Percentiles rank a stretch among this genome's conserved stretches.
These are phyloP conservation scores for Helicocarpus griseus DNA, from an alignment of 2,329 filamentous ascomycete genomes.

Conservation along the genomic window DNA sequence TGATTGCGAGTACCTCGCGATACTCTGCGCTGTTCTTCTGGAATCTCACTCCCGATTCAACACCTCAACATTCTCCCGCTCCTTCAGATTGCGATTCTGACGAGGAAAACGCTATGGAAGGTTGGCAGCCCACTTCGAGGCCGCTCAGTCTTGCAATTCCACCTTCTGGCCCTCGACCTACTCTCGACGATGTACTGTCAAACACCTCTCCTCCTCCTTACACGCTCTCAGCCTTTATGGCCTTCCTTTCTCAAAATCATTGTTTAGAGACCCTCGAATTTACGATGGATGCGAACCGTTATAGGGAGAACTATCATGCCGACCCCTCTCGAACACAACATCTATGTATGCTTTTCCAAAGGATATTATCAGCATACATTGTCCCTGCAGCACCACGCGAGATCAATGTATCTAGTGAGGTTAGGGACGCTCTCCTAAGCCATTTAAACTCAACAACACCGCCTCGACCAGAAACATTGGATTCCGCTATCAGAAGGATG, in stretches of 20 bases:
- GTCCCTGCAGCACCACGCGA: conserved; percentile 73
- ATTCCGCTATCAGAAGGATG: conserved; percentile 76
- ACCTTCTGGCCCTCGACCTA: conserved; percentile 49
- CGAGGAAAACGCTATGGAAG: conserved; percentile 28
- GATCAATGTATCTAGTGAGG: conserved; percentile 78
- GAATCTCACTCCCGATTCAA: conserved; percentile 33
- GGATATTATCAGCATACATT: conserved; percentile 83
- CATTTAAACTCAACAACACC: conserved; percentile 48
- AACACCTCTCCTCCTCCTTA: conserved; percentile 81
- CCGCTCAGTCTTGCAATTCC: conserved; percentile 36
- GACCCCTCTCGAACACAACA: conserved; percentile 55
- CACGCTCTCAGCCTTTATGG: conserved; percentile 88
- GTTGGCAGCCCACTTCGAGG: conserved; percentile 27
- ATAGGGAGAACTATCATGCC: conserved; percentile 57
- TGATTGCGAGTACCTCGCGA: conserved; percentile 18
- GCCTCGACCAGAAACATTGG: conserved; percentile 67
- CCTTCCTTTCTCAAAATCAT: conserved; percentile 92
- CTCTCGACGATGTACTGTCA: conserved; percentile 76
- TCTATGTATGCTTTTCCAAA: conserved; percentile 73
- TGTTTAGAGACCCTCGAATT: conserved; percentile 95
- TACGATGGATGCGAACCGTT: conserved; percentile 84
- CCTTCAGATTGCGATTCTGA: conserved; percentile 35
- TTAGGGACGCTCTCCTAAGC: conserved; percentile 69
- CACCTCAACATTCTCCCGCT: conserved; percentile 36
- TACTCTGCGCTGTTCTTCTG: conserved; percentile 27